phyloP scores from a whole-genome alignment of 495 filamentous ascomycete species.

The Clavariopsis aquatica region DNA sequence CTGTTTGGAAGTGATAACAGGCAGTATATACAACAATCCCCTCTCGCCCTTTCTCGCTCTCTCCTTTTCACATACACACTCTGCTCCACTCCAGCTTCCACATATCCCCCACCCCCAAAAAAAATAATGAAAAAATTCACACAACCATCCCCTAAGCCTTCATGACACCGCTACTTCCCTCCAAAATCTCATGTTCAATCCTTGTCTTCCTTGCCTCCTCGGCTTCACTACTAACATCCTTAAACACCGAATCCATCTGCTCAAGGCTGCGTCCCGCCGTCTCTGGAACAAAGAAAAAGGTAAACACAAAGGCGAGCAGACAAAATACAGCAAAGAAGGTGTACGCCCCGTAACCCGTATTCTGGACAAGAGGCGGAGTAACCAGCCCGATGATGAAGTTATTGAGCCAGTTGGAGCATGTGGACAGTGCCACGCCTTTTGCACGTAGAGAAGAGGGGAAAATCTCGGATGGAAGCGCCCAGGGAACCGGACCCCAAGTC shows the following conservation, averaged over 20 bases:
- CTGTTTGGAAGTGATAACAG: no score
- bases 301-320: slow-evolving; percentile 55
- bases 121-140: no score
- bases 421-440: slow-evolving; percentile 46
- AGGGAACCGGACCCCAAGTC: slow-evolving; percentile 37
- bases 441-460: slow-evolving; percentile 45
- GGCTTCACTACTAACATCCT: slow-evolving; percentile 30
- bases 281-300: slow-evolving; percentile 58
- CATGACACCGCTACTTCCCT: no score
- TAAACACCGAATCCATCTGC: slow-evolving; percentile 46
- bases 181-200: slow-evolving; percentile 35
- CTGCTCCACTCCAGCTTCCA: no score
- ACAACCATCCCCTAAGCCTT: no score
- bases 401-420: slow-evolving; percentile 58
- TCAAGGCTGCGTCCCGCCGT: slow-evolving; percentile 43
- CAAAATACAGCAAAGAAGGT: slow-evolving; percentile 62
- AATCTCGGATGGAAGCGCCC: slow-evolving; percentile 39
- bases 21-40: no score
- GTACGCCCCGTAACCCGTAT: slow-evolving; percentile 58
- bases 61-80: no score
- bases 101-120: no score
- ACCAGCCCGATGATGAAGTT: slow-evolving; percentile 60
- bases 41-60: no score
- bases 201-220: slow-evolving; percentile 27
- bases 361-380: slow-evolving; percentile 57